These are phyloP conservation scores for Amborella trichopoda DNA, from an alignment of 164 flowering plant species.

Conservation along the genomic window DNA sequence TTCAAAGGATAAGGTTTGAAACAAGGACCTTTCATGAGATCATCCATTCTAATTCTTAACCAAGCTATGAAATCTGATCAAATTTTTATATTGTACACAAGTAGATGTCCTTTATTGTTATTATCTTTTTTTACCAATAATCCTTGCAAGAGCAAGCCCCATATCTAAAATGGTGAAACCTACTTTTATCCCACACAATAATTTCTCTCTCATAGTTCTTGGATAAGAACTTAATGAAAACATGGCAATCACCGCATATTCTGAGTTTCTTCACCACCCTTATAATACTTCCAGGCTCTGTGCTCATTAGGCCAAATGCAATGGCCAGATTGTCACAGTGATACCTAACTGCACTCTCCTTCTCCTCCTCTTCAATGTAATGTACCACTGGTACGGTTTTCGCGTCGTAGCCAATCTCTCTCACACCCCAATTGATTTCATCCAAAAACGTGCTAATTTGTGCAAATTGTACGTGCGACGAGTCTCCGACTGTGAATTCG, in stretches of 20 bases:
- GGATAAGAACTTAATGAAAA: conserved; percentile 52
- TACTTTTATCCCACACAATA: conserved; percentile 53
- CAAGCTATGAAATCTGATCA: no score
- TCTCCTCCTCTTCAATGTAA: conserved; percentile 47
- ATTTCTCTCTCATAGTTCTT: conserved; percentile 34
- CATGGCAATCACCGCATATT: conserved; percentile 65
- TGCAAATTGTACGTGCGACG: conserved; percentile 20
- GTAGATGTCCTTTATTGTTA: no score
- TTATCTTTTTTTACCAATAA: conserved; percentile 59
- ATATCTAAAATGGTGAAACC: conserved; percentile 59
- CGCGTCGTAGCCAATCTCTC: conserved; percentile 54
- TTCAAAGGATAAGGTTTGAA: no score
- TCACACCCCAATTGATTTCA: conserved; percentile 37
- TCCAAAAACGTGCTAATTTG: conserved; percentile 36
- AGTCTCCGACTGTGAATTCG: conserved; percentile 67
- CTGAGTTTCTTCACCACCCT: conserved; percentile 75
- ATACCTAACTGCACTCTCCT: conserved; percentile 44
- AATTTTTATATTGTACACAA: no score
- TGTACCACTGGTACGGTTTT: conserved; percentile 49
- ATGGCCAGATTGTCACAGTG: conserved; percentile 72
- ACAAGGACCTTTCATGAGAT: no score
- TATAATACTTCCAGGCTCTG: conserved; percentile 56
- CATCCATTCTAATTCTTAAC: no score
- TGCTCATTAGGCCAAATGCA: conserved; percentile 52
- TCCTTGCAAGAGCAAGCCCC: conserved; percentile 71